Evolutionary conservation across 441 rosid species (phyloP).

Genomic region (Euphorbia schlechtendalii): DNA sequence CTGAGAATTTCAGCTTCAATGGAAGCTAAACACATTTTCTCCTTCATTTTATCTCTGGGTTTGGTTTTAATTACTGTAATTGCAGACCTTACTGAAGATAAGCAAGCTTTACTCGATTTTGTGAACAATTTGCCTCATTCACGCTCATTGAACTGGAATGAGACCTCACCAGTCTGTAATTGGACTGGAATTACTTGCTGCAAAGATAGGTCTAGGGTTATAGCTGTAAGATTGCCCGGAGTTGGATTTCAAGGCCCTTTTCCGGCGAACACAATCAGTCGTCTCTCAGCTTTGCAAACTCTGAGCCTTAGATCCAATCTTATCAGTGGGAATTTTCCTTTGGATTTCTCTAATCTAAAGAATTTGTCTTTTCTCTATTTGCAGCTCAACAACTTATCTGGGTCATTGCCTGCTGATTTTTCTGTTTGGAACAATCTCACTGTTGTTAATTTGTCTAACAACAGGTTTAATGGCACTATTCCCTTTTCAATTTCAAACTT

Average conservation of each 20-base stretch:
- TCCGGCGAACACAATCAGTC: slow-evolving; percentile 75
- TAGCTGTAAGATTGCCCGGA: slow-evolving; percentile 74
- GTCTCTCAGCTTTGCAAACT: slow-evolving; percentile 57
- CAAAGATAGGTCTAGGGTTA: slow-evolving; percentile 51
- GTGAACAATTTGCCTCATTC: slow-evolving; percentile 48
- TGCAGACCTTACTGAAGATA: slow-evolving; percentile 64
- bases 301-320: slow-evolving; percentile 85
- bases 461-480: slow-evolving; percentile 56
- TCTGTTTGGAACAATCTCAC: slow-evolving; percentile 67
- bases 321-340: slow-evolving; percentile 59
- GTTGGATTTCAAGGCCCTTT: slow-evolving; percentile 74
- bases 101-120: slow-evolving; percentile 80
- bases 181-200: slow-evolving; percentile 85
- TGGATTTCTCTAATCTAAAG: slow-evolving; percentile 50
- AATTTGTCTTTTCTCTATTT: slow-evolving; percentile 69
- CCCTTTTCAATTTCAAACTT: slow-evolving; percentile 49
- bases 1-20: slow-evolving; percentile 25
- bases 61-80: slow-evolving; percentile 33
- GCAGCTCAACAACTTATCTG: slow-evolving; percentile 60
- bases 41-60: slow-evolving; percentile 29
- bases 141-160: slow-evolving; percentile 79
- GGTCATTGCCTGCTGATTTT: slow-evolving; percentile 60
- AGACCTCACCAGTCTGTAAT: slow-evolving; percentile 50
- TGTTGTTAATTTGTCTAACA: slow-evolving; percentile 64
- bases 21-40: slow-evolving; percentile 35